A percentile compares a stretch with the other conserved stretches of the same genome.
phyloP scores from a whole-genome alignment of 495 filamentous ascomycete species.

The Chaetomidium leptoderma region DNA sequence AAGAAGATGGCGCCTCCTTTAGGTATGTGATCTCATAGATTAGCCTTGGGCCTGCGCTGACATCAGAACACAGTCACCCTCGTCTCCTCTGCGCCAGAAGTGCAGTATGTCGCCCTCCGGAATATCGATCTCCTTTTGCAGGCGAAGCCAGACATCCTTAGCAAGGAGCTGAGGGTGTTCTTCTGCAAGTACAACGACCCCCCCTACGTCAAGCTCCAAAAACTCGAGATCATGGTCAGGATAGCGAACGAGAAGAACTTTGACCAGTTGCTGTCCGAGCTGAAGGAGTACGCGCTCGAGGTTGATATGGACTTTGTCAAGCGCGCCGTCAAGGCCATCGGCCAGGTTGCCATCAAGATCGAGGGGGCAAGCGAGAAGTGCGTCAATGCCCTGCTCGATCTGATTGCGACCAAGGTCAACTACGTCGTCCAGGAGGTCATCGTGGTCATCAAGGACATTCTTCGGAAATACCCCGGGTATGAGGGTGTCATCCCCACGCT shows the following conservation, averaged over 20 bases:
- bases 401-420: conserved; percentile 96
- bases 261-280: conserved; percentile 86
- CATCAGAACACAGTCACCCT: conserved; percentile 65
- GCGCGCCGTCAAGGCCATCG: conserved; percentile 89
- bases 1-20: conserved; percentile 98
- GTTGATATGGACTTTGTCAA: conserved; percentile 99
- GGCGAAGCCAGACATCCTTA: conserved; percentile 91
- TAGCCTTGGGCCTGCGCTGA: conserved; percentile 17
- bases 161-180: conserved; percentile 95
- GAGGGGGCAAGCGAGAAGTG: conserved; percentile 90
- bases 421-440: conserved; percentile 98
- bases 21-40: conserved; percentile 49
- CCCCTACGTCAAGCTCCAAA: conserved; percentile 94
- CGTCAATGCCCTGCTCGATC: conserved; percentile 86
- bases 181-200: conserved; percentile 99
- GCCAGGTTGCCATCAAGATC: conserved; percentile 97
- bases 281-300: conserved; percentile 96
- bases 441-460: conserved; percentile 97
- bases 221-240: conserved; percentile 98
- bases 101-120: conserved; percentile 92
- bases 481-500: conserved; percentile 96
- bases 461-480: conserved; percentile 95
- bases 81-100: conserved; percentile 91
- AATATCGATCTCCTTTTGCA: conserved; percentile 96
- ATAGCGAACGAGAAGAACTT: conserved; percentile 98